These are phyloP conservation scores for Glycyrrhiza uralensis DNA, from an alignment of 306 rosid species.

Conservation along the genomic window DNA sequence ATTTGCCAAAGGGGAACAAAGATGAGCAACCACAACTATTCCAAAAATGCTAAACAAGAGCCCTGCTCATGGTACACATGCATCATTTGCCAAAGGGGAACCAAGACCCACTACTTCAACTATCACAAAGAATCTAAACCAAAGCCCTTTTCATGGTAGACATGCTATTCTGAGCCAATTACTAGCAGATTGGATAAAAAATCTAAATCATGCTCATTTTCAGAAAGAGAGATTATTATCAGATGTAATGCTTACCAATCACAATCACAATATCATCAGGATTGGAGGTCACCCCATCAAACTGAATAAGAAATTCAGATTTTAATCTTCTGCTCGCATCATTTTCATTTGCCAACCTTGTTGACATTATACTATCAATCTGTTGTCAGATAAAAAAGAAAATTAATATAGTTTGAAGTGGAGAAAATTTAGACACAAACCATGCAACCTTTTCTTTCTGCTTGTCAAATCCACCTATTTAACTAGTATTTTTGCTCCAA, in stretches of 20 bases:
- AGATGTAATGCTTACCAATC: constrained; percentile 61
- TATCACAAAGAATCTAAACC: not conserved
- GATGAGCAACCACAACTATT: not conserved
- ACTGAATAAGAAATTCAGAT: constrained; percentile 94
- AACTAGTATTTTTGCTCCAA: not conserved
- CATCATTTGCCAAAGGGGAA: not conserved
- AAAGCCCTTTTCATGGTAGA: not conserved
- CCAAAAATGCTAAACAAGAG: not conserved
- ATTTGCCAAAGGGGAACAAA: not conserved
- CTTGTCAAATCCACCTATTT: not conserved
- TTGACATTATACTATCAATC: constrained; percentile 98
- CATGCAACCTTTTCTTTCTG: not conserved
- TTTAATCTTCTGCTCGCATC: constrained; percentile 96
- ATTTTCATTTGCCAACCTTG: constrained; percentile 75
- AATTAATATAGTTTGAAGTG: not conserved
- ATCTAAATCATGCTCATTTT: not conserved
- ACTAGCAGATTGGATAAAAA: constrained; percentile 13
- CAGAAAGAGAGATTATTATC: constrained; percentile 3
- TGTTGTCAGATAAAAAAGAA: constrained; percentile 30
- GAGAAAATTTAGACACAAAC: not conserved
- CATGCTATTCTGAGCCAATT: not conserved
- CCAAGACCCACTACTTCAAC: not conserved
- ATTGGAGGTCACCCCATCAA: constrained; percentile 96
- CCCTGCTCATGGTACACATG: not conserved
- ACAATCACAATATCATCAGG: constrained; percentile 84